Base-by-base conservation (phyloP, 2,329 filamentous ascomycete genomes). In the Plenodomus lindquistii region DNA sequence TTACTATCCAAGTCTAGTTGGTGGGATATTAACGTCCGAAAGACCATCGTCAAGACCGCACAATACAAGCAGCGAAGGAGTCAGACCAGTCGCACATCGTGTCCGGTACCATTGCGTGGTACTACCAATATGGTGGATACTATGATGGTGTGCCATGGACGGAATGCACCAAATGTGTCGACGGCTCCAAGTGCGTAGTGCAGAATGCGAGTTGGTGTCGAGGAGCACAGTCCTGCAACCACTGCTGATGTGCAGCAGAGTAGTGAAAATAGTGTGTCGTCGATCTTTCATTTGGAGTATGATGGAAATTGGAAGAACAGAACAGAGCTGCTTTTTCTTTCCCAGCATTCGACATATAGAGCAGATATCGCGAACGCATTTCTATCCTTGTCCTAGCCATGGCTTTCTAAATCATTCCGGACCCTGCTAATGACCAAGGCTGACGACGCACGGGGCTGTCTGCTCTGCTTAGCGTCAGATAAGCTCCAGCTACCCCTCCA, bases 91-190 rank as follows among this genome's bases (percentile, higher is more conserved):
- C 66, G 63, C 46, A 66, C 65, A 0, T 54, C 46, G 37, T 69
- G 65, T 42, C 65, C 65, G 19, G 64, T 69, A 4, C 64, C 65
- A 17, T n/a, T n/a, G n/a, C n/a, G n/a, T 46, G 65, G 21, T 66
- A 66, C 48, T 69, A 67, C 37, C 56, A 67, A 36, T 69, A 64
- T 31, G 64, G 63, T 43, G 65, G 65, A 4, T 65, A 54, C 27
- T 54, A 59, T 22, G 55, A 59, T 22, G 62, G 57, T 11, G 49
- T 53, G 35, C 59, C 62, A 2, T 69, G 65, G 65, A 55, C 43
- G 2, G 65, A 64, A 7, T 69, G 65, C 42, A 63, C 59, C 6
- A 57, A 60, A 19, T 69, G 65, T 42, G 62, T 57, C 10, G 53
- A 48, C 15, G 65, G 65, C 1, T 55, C 63, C 0, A 60, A 50